Evolutionary conservation across 2,329 filamentous ascomycete genomes (phyloP).

Genomic region (Fusarium foetens): DNA sequence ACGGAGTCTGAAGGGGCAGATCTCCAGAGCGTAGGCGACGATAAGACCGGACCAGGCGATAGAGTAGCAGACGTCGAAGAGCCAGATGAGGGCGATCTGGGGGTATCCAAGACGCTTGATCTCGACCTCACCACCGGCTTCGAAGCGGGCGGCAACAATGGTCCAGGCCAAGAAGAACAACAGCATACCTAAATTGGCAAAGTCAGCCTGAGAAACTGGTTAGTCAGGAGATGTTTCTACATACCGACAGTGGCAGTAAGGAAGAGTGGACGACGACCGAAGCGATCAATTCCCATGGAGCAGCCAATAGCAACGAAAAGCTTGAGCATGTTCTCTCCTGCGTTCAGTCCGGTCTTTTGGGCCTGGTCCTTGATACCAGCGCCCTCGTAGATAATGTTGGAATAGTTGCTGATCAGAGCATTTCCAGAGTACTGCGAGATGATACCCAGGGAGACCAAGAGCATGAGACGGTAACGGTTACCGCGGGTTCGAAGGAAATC

Average conservation of each 20-base stretch:
- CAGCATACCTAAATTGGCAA: constrained; percentile 52
- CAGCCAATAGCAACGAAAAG: constrained; percentile 17
- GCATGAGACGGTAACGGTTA: constrained; percentile 71
- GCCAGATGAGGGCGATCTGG: constrained; percentile 69
- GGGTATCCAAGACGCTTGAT: constrained; percentile 57
- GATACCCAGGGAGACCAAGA: constrained; percentile 70
- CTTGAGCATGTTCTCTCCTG: constrained; percentile 23
- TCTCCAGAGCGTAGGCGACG: constrained; percentile 67
- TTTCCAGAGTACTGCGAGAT: constrained; percentile 77
- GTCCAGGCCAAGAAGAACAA: constrained; percentile 22
- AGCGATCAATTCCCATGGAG: constrained; percentile 21
- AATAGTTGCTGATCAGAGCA: constrained; percentile 73
- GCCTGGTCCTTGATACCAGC: constrained; percentile 68
- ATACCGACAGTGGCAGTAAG: constrained; percentile 54
- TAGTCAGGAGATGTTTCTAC: fast-evolving
- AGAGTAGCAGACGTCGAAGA: constrained; percentile 68
- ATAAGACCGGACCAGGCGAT: constrained; percentile 69
- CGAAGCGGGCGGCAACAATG: constrained; percentile 16
- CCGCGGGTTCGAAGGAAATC: constrained; percentile 71
- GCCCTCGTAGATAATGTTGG: constrained; percentile 68
- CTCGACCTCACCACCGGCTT: constrained; percentile 1
- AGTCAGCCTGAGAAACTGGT: background rate
- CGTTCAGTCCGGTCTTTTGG: constrained; percentile 53
- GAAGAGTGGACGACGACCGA: constrained; percentile 65
- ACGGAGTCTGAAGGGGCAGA: constrained; percentile 68